Percentiles rank a stretch among this genome's conserved stretches.
These are phyloP conservation scores for Litchi chinensis DNA, from an alignment of 345 rosid genomes.

Conservation along the genomic window DNA sequence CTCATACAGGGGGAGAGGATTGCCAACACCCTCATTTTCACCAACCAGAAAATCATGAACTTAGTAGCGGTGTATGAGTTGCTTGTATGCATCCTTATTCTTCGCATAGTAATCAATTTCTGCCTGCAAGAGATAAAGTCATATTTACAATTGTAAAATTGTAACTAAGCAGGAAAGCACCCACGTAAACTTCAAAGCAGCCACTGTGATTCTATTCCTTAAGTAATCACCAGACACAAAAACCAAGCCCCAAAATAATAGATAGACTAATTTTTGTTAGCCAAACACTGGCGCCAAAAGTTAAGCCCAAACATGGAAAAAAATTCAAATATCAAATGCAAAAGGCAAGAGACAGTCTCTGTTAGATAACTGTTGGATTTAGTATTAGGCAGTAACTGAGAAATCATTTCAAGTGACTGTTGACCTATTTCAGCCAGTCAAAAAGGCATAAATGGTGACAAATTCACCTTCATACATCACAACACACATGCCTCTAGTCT, in stretches of 20 bases:
- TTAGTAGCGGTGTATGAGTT: constrained; percentile 79
- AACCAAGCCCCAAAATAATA: no score
- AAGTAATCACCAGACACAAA: no score
- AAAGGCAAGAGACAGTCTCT: no score
- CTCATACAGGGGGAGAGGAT: neutral
- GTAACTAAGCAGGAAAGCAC: neutral
- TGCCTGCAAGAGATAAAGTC: constrained; percentile 42
- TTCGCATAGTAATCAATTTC: constrained; percentile 65
- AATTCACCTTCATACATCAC: neutral
- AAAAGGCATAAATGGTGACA: neutral
- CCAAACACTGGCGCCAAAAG: no score
- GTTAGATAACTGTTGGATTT: no score
- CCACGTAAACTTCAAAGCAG: neutral
- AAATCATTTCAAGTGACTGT: neutral
- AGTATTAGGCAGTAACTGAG: no score
- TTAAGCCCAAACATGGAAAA: no score
- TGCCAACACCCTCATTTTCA: neutral
- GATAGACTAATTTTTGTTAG: no score
- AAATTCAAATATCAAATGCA: no score
- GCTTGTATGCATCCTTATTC: constrained; percentile 69
- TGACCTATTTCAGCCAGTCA: neutral
- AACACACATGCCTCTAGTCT: neutral
- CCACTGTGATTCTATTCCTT: neutral
- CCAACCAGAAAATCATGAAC: constrained; percentile 8
- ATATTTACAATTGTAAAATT: neutral